phyloP scores from a whole-genome alignment of 177 flowering plant genomes.

The Vitis hybrid region DNA sequence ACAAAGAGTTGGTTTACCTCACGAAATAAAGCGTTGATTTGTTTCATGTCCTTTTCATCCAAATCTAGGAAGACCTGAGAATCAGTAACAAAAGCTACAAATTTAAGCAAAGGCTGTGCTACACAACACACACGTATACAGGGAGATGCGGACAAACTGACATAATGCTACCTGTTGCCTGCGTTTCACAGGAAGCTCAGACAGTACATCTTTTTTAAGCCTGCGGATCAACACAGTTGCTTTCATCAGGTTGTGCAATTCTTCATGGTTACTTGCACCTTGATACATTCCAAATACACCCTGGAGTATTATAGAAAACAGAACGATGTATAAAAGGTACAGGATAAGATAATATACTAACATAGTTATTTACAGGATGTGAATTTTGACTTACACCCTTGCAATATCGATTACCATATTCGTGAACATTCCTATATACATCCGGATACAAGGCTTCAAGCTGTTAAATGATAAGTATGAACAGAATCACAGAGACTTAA shows the following conservation, averaged over 20 bases:
- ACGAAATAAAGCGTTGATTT: constrained; percentile 74
- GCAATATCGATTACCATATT: constrained; percentile 92
- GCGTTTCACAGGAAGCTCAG: constrained; percentile 90
- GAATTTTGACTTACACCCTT: constrained; percentile 76
- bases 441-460: constrained; percentile 90
- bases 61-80: constrained; percentile 82
- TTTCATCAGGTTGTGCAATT: constrained; percentile 95
- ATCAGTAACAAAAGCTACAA: constrained; percentile 2
- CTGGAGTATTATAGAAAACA: constrained; percentile 33
- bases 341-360: not conserved
- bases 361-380: not conserved
- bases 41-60: constrained; percentile 80
- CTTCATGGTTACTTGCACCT: constrained; percentile 99
- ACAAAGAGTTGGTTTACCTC: constrained; percentile 50
- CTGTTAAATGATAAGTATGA: constrained; percentile 38
- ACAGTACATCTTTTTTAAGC: constrained; percentile 91
- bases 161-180: constrained; percentile 71
- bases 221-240: constrained; percentile 96
- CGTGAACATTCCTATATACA: constrained; percentile 85
- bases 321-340: not conserved
- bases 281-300: constrained; percentile 85
- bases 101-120: not conserved
- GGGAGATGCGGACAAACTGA: not conserved
- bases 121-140: not conserved
- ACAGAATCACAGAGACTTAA: not conserved